A percentile compares a stretch with the other conserved stretches of the same genome.
Conservation (phyloP, 345 rosid species). For the Rhizophora apiculata region DNA sequence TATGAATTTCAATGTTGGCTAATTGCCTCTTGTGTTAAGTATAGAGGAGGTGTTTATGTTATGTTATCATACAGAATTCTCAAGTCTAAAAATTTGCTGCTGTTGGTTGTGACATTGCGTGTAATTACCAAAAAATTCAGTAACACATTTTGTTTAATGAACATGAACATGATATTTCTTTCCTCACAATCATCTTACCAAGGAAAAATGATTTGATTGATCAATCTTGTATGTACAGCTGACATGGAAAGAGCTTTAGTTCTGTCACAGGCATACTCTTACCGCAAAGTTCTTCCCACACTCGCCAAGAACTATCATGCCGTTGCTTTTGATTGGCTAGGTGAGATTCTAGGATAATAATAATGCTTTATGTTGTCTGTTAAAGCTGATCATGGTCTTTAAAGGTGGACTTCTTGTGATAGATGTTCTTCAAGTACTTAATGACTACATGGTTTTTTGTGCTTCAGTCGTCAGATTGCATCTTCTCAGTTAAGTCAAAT, state of each 20-base stretch:
- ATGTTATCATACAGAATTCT: not conserved
- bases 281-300: conserved; percentile 66
- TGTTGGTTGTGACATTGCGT: not conserved
- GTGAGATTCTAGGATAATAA: conserved; percentile 25
- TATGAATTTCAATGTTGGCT: not conserved
- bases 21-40: not conserved
- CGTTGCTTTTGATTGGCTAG: conserved; percentile 90
- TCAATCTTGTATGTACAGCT: not conserved
- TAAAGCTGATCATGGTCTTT: not conserved
- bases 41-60: not conserved
- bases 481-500: conserved; percentile 1
- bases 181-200: not conserved
- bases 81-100: not conserved
- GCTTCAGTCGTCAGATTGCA: not conserved
- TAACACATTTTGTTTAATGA: not conserved
- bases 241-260: conserved; percentile 1
- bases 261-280: conserved; percentile 73
- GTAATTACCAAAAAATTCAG: not conserved
- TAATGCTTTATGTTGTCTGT: not conserved
- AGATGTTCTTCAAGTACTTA: too few relatives aligned
- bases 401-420: not conserved
- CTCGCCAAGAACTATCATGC: conserved; percentile 74
- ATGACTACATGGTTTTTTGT: not conserved
- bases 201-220: not conserved
- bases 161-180: not conserved